A percentile compares a stretch with the other conserved stretches of the same genome.
These are phyloP conservation scores for Ustilago cynodontis DNA, from an alignment of 1,284 basidiomycete genomes.

Conservation along the genomic window DNA sequence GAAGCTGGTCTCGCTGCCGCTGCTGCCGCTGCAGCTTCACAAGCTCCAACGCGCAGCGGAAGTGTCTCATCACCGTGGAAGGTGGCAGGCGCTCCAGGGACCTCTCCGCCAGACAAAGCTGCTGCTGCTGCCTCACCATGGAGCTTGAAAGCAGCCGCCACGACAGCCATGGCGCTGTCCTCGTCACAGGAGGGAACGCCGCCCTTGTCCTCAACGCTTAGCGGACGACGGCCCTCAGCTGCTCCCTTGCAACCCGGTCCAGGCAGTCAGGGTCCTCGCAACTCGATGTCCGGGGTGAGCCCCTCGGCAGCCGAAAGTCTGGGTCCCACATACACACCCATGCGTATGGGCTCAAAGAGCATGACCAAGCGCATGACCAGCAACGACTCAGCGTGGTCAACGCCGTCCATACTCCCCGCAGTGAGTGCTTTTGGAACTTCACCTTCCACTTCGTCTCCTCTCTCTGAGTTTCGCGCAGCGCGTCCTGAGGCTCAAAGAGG, in stretches of 20 bases:
- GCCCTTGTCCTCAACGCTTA: conserved; percentile 12
- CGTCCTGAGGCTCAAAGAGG: conserved; percentile 24
- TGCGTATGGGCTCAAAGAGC: conserved; percentile 33
- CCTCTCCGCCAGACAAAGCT: conserved; percentile 30
- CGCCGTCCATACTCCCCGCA: conserved; percentile 21
- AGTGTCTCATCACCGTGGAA: conserved; percentile 50
- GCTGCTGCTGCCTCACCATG: conserved; percentile 27
- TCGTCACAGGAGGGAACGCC: conserved; percentile 38
- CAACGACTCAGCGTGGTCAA: conserved; percentile 44
- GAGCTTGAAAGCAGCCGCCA: conserved; percentile 41
- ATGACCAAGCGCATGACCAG: conserved; percentile 39
- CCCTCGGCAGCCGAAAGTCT: conserved; percentile 25
- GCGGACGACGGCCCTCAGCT: conserved; percentile 37
- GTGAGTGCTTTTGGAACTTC: conserved; percentile 24
- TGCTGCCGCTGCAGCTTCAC: conserved; percentile 16
- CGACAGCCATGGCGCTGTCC: conserved; percentile 38
- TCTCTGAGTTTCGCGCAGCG: neutral
- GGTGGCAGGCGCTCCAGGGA: conserved; percentile 7
- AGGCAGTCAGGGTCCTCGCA: conserved; percentile 10
- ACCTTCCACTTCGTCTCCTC: conserved; percentile 15
- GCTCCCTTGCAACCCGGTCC: conserved; percentile 29
- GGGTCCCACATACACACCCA: conserved; percentile 55
- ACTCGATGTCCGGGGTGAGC: conserved; percentile 21
- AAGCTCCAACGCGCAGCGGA: conserved; percentile 17
- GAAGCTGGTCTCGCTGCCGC: conserved; percentile 30